Evolutionary conservation across 108 stramenopile genomes (phyloP).

Genomic region (Cafeteria roenbergensis): DNA sequence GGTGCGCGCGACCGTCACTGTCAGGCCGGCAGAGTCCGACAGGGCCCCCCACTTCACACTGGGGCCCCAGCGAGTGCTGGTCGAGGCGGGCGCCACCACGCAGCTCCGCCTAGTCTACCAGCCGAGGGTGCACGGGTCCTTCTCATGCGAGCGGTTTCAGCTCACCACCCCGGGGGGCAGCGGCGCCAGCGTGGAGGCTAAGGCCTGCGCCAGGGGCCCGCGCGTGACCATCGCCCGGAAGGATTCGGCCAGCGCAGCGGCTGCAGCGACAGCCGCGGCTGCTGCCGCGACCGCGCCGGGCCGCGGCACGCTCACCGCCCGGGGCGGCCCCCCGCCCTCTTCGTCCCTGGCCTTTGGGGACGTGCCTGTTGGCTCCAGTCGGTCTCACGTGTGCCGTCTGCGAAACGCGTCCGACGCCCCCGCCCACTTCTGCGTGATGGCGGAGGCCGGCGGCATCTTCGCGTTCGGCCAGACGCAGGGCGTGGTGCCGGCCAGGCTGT

Average conservation of each 20-base stretch:
- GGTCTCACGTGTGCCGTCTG: conserved; percentile 13
- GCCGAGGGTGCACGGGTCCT: conserved; percentile 30
- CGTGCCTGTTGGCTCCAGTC: too few relatives aligned
- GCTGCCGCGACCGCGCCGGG: too few relatives aligned
- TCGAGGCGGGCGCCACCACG: conserved; percentile 28
- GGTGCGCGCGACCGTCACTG: conserved; percentile 35
- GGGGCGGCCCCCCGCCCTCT: too few relatives aligned
- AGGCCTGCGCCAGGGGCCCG: conserved; percentile 27
- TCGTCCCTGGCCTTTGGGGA: too few relatives aligned
- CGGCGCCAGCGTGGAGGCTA: conserved; percentile 11
- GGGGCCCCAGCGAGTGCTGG: conserved; percentile 19
- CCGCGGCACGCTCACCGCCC: too few relatives aligned
- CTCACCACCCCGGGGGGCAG: conserved; percentile 40
- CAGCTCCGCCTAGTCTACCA: conserved; percentile 22
- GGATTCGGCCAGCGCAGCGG: conserved; percentile 15
- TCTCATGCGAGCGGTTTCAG: conserved; percentile 33
- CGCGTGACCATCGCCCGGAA: conserved; percentile 30
- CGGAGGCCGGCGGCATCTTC: conserved; percentile 36
- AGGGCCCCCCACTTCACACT: conserved; percentile 40
- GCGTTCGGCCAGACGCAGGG: conserved; percentile 28
- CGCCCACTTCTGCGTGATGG: conserved; percentile 11
- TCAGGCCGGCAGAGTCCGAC: conserved; percentile 35
- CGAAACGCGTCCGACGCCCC: conserved; percentile 16
- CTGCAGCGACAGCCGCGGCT: too few relatives aligned
- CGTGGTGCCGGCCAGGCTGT: conserved; percentile 35